A percentile compares a stretch with the other conserved stretches of the same genome.
These are phyloP conservation scores for Carnegiea gigantea DNA, from an alignment of 179 eudicot genomes.

Conservation along the genomic window DNA sequence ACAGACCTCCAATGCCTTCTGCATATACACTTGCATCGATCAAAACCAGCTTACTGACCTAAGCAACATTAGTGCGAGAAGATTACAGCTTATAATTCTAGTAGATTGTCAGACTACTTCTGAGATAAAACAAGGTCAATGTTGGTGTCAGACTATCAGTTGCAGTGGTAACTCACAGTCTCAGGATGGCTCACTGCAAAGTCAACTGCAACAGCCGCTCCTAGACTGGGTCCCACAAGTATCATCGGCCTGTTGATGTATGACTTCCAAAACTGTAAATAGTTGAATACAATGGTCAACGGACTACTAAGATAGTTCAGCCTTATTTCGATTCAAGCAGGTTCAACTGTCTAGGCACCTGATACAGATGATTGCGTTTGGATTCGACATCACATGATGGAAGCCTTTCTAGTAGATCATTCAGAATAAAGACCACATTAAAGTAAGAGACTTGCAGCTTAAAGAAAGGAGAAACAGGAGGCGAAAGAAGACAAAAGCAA, in stretches of 20 bases:
- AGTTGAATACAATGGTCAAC: background rate
- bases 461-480: background rate
- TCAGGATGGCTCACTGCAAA: conserved; percentile 76
- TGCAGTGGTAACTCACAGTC: conserved; percentile 53
- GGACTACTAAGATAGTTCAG: background rate
- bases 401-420: conserved; percentile 47
- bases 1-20: conserved; percentile 66
- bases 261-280: conserved; percentile 69
- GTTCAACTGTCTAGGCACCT: conserved; percentile 43
- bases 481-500: no score
- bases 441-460: background rate
- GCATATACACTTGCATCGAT: conserved; percentile 92
- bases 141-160: background rate
- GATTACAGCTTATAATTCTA: background rate
- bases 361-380: conserved; percentile 85
- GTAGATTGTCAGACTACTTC: background rate
- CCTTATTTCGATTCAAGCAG: background rate
- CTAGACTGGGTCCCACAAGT: conserved; percentile 91
- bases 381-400: conserved; percentile 73
- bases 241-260: conserved; percentile 76
- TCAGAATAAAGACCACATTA: background rate
- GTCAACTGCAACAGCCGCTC: conserved; percentile 87
- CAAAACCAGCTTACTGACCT: conserved; percentile 84
- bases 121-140: background rate
- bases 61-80: conserved; percentile 21